A percentile compares a stretch with the other conserved stretches of the same genome.
Evolutionary conservation across 768 basidiomycete genomes (phyloP).

Genomic region (Lyophyllum shimeji): DNA sequence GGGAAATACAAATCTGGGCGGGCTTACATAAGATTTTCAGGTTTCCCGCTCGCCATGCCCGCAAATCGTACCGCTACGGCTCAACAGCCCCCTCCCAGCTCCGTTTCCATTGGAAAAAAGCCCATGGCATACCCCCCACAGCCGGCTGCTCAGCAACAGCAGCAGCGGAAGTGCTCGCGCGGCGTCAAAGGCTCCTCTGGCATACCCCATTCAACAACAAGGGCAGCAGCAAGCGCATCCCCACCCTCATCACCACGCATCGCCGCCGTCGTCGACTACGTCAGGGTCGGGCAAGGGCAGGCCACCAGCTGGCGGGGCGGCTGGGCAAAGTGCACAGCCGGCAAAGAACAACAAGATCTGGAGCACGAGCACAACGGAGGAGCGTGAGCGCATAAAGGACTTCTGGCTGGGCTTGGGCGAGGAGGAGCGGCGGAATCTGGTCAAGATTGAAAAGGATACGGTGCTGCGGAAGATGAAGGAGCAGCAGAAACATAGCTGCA

Average conservation of each 20-base stretch:
- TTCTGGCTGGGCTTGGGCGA: conserved; percentile 97
- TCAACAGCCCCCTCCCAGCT: conserved; percentile 57
- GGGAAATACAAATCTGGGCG: conserved; percentile 14
- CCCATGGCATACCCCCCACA: conserved; percentile 76
- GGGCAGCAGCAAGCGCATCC: conserved; percentile 33
- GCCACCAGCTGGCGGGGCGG: conserved; percentile 34
- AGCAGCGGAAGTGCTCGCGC: conserved; percentile 45
- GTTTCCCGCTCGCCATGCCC: conserved; percentile 25
- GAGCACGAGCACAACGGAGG: conserved; percentile 89
- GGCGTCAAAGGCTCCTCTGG: conserved; percentile 45
- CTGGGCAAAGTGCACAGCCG: conserved; percentile 31
- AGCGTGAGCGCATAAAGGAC: conserved; percentile 95
- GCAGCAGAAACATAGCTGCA: conserved; percentile 95
- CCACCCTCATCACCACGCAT: conserved; percentile 40
- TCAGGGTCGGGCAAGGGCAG: conserved; percentile 27
- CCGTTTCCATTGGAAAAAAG: conserved; percentile 89
- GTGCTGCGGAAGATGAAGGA: conserved; percentile 99
- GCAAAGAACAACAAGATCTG: conserved; percentile 82
- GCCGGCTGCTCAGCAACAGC: conserved; percentile 33
- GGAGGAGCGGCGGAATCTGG: conserved; percentile 85
- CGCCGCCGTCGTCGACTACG: conserved; percentile 47
- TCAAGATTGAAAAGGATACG: conserved; percentile 98
- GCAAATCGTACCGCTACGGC: conserved; percentile 21
- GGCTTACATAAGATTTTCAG: conserved; percentile 28
- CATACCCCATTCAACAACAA: conserved; percentile 34